These are phyloP conservation scores for Fragilariopsis cylindrus DNA, from an alignment of 108 stramenopile species.

Conservation along the genomic window DNA sequence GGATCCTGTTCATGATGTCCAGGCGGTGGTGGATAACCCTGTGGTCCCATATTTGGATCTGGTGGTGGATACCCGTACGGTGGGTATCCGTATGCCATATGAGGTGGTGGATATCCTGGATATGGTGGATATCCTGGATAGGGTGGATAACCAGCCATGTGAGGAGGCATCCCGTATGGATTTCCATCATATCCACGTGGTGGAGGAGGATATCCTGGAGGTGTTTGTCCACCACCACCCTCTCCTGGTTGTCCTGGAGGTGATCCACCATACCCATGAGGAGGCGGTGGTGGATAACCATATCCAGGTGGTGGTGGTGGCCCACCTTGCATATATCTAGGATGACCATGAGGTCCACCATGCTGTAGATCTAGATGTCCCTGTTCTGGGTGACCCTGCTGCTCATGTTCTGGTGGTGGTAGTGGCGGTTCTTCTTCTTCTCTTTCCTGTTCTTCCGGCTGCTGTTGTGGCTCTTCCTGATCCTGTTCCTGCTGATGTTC, in stretches of 20 bases:
- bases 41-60: constrained; percentile 26
- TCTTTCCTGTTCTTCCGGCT: not conserved
- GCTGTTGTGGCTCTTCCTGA: not conserved
- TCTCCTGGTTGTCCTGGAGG: not conserved
- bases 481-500: no score
- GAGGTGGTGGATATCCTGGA: constrained; percentile 37
- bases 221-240: not conserved
- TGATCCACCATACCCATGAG: constrained; percentile 14
- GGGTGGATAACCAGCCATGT: constrained; percentile 39
- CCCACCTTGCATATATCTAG: constrained; percentile 1
- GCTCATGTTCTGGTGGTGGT: not conserved
- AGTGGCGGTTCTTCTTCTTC: not conserved
- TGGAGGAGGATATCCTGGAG: constrained; percentile 31
- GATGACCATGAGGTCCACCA: constrained; percentile 8
- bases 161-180: constrained; percentile 35
- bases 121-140: constrained; percentile 40
- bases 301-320: constrained; percentile 22
- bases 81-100: constrained; percentile 34
- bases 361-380: not conserved
- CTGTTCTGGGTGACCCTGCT: not conserved
- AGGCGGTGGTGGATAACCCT: constrained; percentile 34
- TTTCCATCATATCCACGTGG: constrained; percentile 37
- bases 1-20: constrained; percentile 14
- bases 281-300: constrained; percentile 22
- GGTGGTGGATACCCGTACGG: constrained; percentile 24